Percentiles rank a stretch among this genome's conserved stretches.
phyloP scores from a whole-genome alignment of 2,329 filamentous ascomycete genomes.

The Annulohypoxylon truncatum region DNA sequence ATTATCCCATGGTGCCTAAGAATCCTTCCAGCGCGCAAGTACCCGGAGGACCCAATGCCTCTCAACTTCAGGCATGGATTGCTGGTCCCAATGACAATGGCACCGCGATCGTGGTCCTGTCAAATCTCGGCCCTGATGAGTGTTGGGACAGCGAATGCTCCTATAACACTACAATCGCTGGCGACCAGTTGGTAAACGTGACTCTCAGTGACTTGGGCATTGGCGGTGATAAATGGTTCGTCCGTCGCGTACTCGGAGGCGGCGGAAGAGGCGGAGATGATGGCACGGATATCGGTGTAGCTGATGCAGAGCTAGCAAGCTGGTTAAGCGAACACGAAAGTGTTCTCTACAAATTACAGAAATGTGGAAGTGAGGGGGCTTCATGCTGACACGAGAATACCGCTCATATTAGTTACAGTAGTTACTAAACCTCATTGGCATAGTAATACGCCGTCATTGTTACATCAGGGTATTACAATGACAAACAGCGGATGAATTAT shows the following conservation, averaged over 20 bases:
- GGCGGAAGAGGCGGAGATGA: constrained; percentile 14
- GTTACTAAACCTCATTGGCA: neutral
- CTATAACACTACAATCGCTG: neutral
- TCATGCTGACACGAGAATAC: constrained; percentile 16
- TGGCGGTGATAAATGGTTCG: constrained; percentile 2
- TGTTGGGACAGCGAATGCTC: constrained; percentile 10
- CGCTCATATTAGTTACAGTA: neutral
- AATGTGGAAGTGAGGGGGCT: constrained; percentile 10
- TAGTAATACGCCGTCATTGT: neutral
- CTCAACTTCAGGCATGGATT: constrained; percentile 14
- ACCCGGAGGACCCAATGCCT: neutral
- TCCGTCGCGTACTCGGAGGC: constrained; percentile 1
- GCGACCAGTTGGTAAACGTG: constrained; percentile 3
- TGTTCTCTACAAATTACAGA: constrained; percentile 6
- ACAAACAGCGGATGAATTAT: neutral
- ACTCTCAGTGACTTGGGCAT: neutral
- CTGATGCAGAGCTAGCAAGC: neutral
- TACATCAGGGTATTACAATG: constrained; percentile 4
- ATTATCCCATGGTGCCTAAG: constrained; percentile 4
- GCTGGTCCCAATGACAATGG: neutral
- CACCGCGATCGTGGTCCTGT: constrained; percentile 4
- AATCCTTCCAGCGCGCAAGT: constrained; percentile 11
- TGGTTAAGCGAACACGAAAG: constrained; percentile 25
- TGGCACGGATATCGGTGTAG: constrained; percentile 8
- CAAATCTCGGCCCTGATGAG: constrained; percentile 4